phyloP scores from a whole-genome alignment of 495 filamentous ascomycete species.

The Aspergillus olivimuriae region DNA sequence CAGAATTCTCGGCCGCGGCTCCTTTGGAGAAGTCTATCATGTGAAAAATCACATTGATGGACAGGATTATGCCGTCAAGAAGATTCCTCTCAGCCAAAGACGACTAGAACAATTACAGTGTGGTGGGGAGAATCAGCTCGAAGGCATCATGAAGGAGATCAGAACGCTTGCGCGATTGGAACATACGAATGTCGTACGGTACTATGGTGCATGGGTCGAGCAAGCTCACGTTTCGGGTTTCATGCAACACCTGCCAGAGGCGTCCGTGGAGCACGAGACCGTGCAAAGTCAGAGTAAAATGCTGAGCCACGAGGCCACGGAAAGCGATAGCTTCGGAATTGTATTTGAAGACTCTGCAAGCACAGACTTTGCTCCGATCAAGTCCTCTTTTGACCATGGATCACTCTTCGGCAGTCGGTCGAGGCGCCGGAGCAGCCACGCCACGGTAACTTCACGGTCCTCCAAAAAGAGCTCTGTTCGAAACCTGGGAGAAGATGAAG shows the following conservation, averaged over 20 bases:
- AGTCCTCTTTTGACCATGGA: constrained; percentile 19
- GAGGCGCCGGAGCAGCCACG: constrained; percentile 19
- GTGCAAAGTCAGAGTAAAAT: constrained; percentile 12
- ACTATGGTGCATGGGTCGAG: constrained; percentile 49
- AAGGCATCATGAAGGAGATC: constrained; percentile 48
- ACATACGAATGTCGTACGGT: constrained; percentile 48
- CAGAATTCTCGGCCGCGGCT: constrained; percentile 42
- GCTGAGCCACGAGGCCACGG: constrained; percentile 10
- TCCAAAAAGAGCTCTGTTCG: constrained; percentile 27
- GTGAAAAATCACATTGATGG: constrained; percentile 46
- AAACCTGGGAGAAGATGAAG: constrained; percentile 28
- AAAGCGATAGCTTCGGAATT: constrained; percentile 36
- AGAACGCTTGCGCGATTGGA: constrained; percentile 48
- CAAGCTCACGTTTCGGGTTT: constrained; percentile 27
- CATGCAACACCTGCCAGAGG: constrained; percentile 11
- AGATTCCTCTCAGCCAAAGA: constrained; percentile 43
- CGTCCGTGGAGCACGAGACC: constrained; percentile 11
- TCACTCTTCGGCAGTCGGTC: constrained; percentile 14
- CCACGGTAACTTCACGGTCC: constrained; percentile 19
- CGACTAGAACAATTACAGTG: constrained; percentile 40
- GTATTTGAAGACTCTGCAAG: constrained; percentile 34
- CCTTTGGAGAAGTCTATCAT: constrained; percentile 48
- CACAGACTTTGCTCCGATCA: constrained; percentile 7
- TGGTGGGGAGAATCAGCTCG: constrained; percentile 40
- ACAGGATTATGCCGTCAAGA: constrained; percentile 48